Evolutionary conservation across 1,139 yeast genomes (phyloP), one percentile per base, ranked within the genome.

Genomic region (Geotrichum candidum): DNA sequence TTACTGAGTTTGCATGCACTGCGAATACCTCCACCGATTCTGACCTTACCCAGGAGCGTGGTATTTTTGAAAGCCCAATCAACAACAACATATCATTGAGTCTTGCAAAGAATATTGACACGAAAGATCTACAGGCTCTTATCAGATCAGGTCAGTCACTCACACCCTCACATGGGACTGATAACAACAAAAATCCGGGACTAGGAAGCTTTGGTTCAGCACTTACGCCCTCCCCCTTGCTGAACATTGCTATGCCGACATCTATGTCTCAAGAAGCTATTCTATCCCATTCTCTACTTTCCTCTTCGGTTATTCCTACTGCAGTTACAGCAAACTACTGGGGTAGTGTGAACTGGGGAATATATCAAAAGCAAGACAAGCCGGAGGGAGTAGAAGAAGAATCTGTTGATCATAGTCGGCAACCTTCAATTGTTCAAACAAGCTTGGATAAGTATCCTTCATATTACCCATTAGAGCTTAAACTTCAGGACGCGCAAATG

Each of bases 261-360:
- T 83, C 86, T 58, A 79, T 84, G 68, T 87, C 96, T 1, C 82
- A 84, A 65, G 80, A 87, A 38, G 86, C 96, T 0, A 80, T 89
- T 9, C 74, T 90, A 11, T 84, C 96, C 0, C 85, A 85, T 68
- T 78, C 85, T 22, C 81, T 87, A 60, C 78, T 85, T 1, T 76
- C 83, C 0, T 81, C 90, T 0, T 81, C 86, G 0, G 76, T 81
- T 3, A 76, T 87, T 3, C 97, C 98, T 0, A 86, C 87, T 23
- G 96, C 97, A 0, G 76, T 88, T 7, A 85, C 92, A 0, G 97
- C 97, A 0, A 94, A 94, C 72, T 82, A 87, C 25, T 91, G 97
- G 97, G 98, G 99, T 0, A 85, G 90, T 51, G 88, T 90, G 6
- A 89, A 91, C 72, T 74, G 76, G 76, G 70, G 69, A 1, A 60